Conservation (phyloP, 768 basidiomycete genomes). For the Collybia sordida region DNA sequence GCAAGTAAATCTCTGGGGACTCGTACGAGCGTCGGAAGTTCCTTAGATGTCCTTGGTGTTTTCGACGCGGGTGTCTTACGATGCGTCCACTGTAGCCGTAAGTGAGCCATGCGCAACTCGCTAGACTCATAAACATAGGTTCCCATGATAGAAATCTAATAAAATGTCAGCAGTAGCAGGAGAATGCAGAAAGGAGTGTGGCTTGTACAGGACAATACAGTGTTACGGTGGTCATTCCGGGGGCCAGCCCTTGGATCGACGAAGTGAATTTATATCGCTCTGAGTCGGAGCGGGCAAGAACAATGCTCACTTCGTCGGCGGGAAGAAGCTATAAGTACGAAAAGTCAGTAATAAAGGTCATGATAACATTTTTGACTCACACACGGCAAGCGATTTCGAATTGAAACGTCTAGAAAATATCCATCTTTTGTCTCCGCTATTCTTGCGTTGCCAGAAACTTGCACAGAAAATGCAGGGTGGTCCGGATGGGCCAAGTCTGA, state of each 20-base stretch:
- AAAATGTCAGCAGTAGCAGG: background rate
- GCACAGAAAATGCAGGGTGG: slow-evolving; percentile 66
- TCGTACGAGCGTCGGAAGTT: slow-evolving; percentile 45
- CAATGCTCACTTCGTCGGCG: slow-evolving; percentile 60
- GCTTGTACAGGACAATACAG: slow-evolving; percentile 73
- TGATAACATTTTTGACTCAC: slow-evolving; percentile 45
- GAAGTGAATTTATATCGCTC: slow-evolving; percentile 59
- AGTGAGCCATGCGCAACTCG: slow-evolving; percentile 61
- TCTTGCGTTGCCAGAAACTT: slow-evolving; percentile 43
- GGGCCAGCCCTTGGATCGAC: slow-evolving; percentile 39
- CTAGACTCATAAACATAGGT: slow-evolving; percentile 66
- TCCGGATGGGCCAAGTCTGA: slow-evolving; percentile 67
- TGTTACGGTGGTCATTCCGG: slow-evolving; percentile 58
- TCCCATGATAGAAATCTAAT: slow-evolving; percentile 69
- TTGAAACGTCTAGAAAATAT: slow-evolving; percentile 53
- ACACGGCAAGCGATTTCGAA: slow-evolving; percentile 73
- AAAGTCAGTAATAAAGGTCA: background rate
- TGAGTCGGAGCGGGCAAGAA: slow-evolving; percentile 60
- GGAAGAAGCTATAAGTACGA: slow-evolving; percentile 48
- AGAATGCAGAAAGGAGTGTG: background rate
- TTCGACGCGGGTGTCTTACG: slow-evolving; percentile 32
- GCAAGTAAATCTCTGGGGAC: slow-evolving; percentile 64
- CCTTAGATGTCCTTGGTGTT: slow-evolving; percentile 22
- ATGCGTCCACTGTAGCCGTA: slow-evolving; percentile 67
- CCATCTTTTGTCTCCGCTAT: slow-evolving; percentile 66